Evolutionary conservation across 2,329 filamentous ascomycete genomes (phyloP).

Genomic region (Lachnellula subtilissima): DNA sequence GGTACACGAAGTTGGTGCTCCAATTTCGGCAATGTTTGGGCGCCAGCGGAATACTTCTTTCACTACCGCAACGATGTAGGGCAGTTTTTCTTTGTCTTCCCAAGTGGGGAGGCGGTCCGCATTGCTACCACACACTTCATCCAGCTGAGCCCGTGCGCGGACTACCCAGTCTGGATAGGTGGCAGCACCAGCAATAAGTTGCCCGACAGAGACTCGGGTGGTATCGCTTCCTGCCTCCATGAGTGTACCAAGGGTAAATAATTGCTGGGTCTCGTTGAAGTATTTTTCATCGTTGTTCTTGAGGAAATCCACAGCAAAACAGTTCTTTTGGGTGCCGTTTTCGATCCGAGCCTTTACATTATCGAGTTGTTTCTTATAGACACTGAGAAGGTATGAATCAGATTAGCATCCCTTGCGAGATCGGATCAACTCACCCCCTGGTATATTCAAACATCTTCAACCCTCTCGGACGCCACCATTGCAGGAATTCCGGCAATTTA

Average conservation of each 20-base stretch:
- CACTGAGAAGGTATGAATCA: constrained; percentile 3
- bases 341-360: constrained; percentile 21
- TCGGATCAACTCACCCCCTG: constrained; percentile 4
- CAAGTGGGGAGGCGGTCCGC: constrained; percentile 40
- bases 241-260: constrained; percentile 32
- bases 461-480: constrained; percentile 30
- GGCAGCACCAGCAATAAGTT: constrained; percentile 30
- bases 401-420: neutral
- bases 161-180: constrained; percentile 15
- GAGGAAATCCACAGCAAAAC: constrained; percentile 32
- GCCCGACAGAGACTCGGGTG: constrained; percentile 32
- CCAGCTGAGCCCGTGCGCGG: constrained; percentile 39
- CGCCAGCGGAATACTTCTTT: constrained; percentile 42
- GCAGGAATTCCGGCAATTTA: constrained; percentile 26
- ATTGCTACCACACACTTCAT: constrained; percentile 37
- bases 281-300: constrained; percentile 21
- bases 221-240: constrained; percentile 42
- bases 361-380: constrained; percentile 26
- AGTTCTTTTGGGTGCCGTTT: constrained; percentile 25
- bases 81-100: constrained; percentile 39
- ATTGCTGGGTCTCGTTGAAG: constrained; percentile 22
- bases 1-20: constrained; percentile 48
- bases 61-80: constrained; percentile 41
- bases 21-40: constrained; percentile 39
- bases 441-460: constrained; percentile 19